Conservation (phyloP, 441 rosid species). For the Capsella rubella region DNA sequence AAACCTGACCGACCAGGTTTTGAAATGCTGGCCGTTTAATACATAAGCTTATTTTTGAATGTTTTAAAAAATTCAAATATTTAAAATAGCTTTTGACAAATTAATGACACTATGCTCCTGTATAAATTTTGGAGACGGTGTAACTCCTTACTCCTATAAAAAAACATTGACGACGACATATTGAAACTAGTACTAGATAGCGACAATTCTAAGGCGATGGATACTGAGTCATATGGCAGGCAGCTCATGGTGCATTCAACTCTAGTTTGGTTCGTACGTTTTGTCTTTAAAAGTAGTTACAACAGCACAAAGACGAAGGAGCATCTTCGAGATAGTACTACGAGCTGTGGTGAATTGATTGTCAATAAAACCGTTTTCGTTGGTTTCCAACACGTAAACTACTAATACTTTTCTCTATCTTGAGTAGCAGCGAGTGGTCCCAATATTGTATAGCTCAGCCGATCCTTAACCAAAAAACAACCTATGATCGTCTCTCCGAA, state of each 20-base stretch:
- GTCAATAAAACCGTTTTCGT: constrained; percentile 12
- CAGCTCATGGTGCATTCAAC: constrained; percentile 13
- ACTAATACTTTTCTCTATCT: background rate
- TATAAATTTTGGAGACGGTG: background rate
- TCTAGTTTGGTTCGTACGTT: constrained; percentile 9
- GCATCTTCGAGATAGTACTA: background rate
- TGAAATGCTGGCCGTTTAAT: background rate
- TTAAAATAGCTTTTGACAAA: background rate
- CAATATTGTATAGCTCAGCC: background rate
- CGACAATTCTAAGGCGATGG: background rate
- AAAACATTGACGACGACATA: background rate
- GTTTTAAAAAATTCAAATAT: background rate
- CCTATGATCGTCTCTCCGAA: background rate
- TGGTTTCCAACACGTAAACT: constrained; percentile 20
- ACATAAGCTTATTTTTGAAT: background rate
- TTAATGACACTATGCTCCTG: background rate
- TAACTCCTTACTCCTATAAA: background rate
- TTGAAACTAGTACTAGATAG: background rate
- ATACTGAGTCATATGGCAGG: background rate
- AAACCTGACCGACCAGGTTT: background rate
- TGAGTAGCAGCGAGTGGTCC: background rate
- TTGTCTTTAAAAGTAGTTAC: constrained; percentile 14
- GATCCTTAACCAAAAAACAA: background rate
- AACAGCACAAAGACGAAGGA: constrained; percentile 11
- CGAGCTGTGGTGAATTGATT: constrained; percentile 7